Evolutionary conservation across 108 stramenopile species (phyloP), one percentile per base, ranked within the genome.

Genomic region (Chaetoceros muelleri): DNA sequence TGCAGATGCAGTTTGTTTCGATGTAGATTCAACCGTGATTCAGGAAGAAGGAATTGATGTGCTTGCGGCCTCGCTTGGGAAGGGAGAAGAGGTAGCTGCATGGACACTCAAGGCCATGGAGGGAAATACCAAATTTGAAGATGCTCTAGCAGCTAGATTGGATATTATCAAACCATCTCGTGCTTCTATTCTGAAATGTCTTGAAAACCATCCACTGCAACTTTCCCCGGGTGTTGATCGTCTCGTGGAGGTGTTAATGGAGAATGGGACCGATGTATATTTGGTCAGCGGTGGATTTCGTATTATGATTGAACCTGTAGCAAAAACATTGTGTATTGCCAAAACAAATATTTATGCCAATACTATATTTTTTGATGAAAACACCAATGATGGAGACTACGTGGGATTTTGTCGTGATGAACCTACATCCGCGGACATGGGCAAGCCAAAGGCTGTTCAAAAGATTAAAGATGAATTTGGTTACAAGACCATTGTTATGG

Each of bases 1-100:
- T 53, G 96, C 96, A 16, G 84, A 96, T 62, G 95, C 94, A 10
- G 95, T 99, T 18, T 99, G 96, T 72, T 99, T 99, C 60, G 90
- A 98, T 65, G 97, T 98, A 1, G 99, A 99, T 69, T 87, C 84
- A 57, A 99, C 99, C 17, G 95, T 99, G 2, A 85, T 95, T 61
- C 61, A 64, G 7, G 96, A 97, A 58, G 97, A 99, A 66, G 99
- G 99, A 19, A 97, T 99, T 65, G 96, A 99, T 66, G 95, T 95
- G 21, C 75, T 99, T n/a, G 99, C 99, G 28, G 96, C 75, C 5
- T 90, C 78, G 53, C 71, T 93, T 24, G 97, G 97, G 13, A 88
- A 84, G 45, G 96, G 95, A 28, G 76, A 93, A 53, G 87, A 74
- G 44, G 96, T 97, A 0, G 78, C 95, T 0, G 95, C 75, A 0